phyloP scores from a whole-genome alignment of 2,329 filamentous ascomycete species.

The Diaporthe sp. region DNA sequence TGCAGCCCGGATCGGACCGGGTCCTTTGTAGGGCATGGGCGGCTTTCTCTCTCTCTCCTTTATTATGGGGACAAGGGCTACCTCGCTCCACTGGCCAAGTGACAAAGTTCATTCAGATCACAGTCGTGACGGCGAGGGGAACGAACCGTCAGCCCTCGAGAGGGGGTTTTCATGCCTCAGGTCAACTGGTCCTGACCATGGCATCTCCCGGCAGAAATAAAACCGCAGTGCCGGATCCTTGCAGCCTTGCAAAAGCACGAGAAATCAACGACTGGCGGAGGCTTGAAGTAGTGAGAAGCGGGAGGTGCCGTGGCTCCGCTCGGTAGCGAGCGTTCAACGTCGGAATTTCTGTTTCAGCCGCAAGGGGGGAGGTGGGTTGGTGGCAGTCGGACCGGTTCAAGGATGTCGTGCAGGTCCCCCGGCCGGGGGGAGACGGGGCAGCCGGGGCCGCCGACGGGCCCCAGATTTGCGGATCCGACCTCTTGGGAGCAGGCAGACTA shows the following conservation, averaged over 20 bases:
- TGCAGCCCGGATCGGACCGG: not conserved
- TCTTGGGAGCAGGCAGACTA: not conserved
- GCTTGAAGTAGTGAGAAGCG: not conserved
- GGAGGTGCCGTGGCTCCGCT: conserved; percentile 16
- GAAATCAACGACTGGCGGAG: not conserved
- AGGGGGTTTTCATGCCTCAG: not conserved
- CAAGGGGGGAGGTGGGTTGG: conserved; percentile 1
- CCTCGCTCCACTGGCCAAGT: not conserved
- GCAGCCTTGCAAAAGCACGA: not conserved
- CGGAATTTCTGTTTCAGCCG: conserved; percentile 30
- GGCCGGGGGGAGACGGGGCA: not conserved
- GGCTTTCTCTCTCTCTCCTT: not conserved
- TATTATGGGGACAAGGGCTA: too few species aligned
- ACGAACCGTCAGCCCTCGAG: too few species aligned
- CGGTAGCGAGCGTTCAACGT: not conserved
- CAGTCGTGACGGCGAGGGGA: not conserved
- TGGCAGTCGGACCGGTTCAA: not conserved
- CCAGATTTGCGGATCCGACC: not conserved
- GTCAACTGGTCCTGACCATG: not conserved
- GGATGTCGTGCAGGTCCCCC: not conserved
- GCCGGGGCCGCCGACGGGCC: conserved; percentile 14
- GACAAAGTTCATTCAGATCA: too few species aligned
- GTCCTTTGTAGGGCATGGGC: not conserved
- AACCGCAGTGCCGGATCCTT: not conserved
- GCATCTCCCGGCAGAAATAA: not conserved